Percentiles rank a stretch among this genome's conserved stretches.
Evolutionary conservation across 2,329 filamentous ascomycete genomes (phyloP).

Genomic region (Hymenoscyphus infarciens): DNA sequence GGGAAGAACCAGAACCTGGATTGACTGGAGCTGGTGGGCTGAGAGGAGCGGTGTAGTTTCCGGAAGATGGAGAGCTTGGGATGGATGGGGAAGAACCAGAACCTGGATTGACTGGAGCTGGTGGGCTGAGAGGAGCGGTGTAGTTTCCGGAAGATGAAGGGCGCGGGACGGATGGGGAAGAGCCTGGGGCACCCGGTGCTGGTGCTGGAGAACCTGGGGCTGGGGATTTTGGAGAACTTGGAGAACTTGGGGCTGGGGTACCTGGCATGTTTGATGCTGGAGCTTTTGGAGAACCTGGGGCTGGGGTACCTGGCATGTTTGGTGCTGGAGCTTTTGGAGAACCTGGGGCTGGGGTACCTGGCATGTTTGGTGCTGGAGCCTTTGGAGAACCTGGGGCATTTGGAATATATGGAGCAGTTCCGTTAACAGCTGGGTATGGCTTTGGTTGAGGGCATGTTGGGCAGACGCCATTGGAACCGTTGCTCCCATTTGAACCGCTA

Average conservation of each 20-base stretch:
- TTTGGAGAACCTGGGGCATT: neutral
- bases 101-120: neutral
- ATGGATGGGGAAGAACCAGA: neutral
- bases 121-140: neutral
- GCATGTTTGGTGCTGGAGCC: neutral
- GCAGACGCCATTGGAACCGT: neutral
- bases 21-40: neutral
- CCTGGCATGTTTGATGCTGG: neutral
- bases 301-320: neutral
- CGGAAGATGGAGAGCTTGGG: neutral
- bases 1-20: no score
- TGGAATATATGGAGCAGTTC: neutral
- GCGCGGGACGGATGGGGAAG: neutral
- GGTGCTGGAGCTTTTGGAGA: neutral
- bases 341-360: neutral
- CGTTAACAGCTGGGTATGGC: conserved; percentile 1
- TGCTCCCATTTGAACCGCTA: neutral
- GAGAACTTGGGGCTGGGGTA: neutral
- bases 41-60: neutral
- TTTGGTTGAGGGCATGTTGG: neutral
- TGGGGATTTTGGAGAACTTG: neutral
- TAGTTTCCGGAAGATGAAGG: neutral
- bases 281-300: neutral
- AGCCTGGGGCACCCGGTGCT: neutral
- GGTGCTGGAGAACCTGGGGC: neutral